Conservation (phyloP, 306 rosid species). For the Vicia sativa region DNA sequence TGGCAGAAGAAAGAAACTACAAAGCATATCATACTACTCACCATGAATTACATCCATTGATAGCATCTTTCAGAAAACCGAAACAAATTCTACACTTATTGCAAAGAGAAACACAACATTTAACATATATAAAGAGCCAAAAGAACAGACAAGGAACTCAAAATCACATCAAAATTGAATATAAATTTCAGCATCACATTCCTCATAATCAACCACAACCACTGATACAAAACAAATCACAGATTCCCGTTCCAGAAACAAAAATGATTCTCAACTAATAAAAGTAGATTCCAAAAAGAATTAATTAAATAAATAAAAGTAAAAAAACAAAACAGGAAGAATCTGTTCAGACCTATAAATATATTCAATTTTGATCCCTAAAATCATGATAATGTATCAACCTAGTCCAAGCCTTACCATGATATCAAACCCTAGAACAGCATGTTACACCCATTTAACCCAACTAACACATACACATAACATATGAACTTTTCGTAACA, state of each 20-base stretch:
- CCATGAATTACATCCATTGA: slow-evolving; percentile 3
- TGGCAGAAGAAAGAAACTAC: not conserved
- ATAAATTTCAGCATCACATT: slow-evolving; percentile 8
- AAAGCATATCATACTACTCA: slow-evolving; percentile 25
- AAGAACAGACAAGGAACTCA: not conserved
- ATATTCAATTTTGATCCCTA: not conserved
- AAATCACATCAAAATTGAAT: slow-evolving; percentile 13
- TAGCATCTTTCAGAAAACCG: slow-evolving; percentile 27
- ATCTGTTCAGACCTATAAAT: not conserved
- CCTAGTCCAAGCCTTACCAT: not conserved
- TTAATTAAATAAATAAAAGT: not conserved
- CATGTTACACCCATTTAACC: too few relatives aligned
- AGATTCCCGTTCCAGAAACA: slow-evolving; percentile 24
- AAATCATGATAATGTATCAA: not conserved
- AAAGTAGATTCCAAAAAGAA: slow-evolving; percentile 21
- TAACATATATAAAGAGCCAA: slow-evolving; percentile 6
- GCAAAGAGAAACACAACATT: slow-evolving; percentile 3
- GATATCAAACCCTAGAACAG: too few relatives aligned
- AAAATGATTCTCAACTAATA: slow-evolving; percentile 1
- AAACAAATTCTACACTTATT: slow-evolving; percentile 2
- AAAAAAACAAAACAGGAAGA: not conserved
- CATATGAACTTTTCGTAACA: too few relatives aligned
- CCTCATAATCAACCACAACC: slow-evolving; percentile 38
- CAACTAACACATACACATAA: too few relatives aligned
- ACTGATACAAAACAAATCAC: slow-evolving; percentile 32